These are phyloP conservation scores for Biscogniauxia mediterranea DNA, from an alignment of 2,329 filamentous ascomycete species.

Conservation along the genomic window DNA sequence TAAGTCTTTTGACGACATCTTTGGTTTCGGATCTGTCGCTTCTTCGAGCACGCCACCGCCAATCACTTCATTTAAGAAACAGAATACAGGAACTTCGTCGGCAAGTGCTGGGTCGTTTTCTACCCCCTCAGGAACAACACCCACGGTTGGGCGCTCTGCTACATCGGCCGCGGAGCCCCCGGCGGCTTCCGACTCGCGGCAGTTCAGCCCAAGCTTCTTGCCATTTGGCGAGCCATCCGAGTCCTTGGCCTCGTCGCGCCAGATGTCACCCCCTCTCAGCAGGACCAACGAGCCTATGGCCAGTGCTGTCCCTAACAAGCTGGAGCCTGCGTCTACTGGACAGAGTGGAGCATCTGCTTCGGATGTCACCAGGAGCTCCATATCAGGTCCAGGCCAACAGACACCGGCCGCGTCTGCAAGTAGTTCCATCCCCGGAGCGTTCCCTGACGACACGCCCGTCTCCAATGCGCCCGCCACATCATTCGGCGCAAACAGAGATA, in stretches of 20 bases:
- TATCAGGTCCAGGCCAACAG: constrained; percentile 25
- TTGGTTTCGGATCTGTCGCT: constrained; percentile 59
- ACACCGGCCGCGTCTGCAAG: constrained; percentile 28
- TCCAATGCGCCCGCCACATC: constrained; percentile 23
- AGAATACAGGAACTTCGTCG: constrained; percentile 56
- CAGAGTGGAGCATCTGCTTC: constrained; percentile 35
- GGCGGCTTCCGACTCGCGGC: constrained; percentile 69
- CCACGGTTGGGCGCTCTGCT: constrained; percentile 61
- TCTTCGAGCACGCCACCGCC: constrained; percentile 44
- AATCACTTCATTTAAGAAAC: constrained; percentile 60
- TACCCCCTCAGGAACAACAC: constrained; percentile 57
- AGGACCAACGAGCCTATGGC: constrained; percentile 46
- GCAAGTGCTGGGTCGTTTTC: constrained; percentile 51
- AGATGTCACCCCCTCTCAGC: constrained; percentile 71
- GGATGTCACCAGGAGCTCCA: constrained; percentile 31
- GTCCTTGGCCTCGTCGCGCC: constrained; percentile 74
- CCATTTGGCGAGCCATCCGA: constrained; percentile 66
- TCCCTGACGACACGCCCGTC: constrained; percentile 43
- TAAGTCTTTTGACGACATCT: constrained; percentile 81
- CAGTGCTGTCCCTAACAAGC: constrained; percentile 34
- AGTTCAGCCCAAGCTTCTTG: constrained; percentile 74
- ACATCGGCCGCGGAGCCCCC: constrained; percentile 59
- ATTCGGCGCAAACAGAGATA: constrained; percentile 31
- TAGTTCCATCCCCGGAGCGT: constrained; percentile 49
- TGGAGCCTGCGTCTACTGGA: constrained; percentile 38